These are phyloP conservation scores for Russula lepida DNA, from an alignment of 768 basidiomycete species.

Conservation along the genomic window DNA sequence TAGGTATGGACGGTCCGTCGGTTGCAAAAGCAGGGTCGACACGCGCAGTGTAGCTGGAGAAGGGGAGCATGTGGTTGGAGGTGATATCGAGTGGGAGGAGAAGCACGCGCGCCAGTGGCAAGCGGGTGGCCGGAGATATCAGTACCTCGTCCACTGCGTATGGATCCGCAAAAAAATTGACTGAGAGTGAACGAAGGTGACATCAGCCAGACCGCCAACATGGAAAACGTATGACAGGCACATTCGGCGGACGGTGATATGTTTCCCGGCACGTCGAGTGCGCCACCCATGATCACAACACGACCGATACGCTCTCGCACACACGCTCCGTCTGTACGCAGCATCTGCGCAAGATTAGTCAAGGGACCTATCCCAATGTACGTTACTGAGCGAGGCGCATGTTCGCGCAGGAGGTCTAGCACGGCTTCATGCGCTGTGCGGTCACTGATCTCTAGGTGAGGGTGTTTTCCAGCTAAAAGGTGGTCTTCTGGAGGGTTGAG, in stretches of 20 bases:
- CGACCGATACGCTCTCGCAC: slow-evolving; percentile 55
- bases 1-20: slow-evolving; percentile 40
- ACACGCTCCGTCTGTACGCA: slow-evolving; percentile 44
- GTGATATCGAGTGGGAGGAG: slow-evolving; percentile 79
- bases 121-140: slow-evolving; percentile 33
- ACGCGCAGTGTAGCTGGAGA: slow-evolving; percentile 45
- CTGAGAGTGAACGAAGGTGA: slow-evolving; percentile 30
- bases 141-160: slow-evolving; percentile 70
- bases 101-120: slow-evolving; percentile 61
- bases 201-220: not conserved
- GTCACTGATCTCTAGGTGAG: slow-evolving; percentile 40
- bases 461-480: slow-evolving; percentile 26
- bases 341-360: slow-evolving; percentile 68
- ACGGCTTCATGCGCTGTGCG: slow-evolving; percentile 46
- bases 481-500: slow-evolving; percentile 32
- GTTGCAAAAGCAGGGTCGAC: slow-evolving; percentile 59
- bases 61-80: slow-evolving; percentile 68
- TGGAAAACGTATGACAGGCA: slow-evolving; percentile 30
- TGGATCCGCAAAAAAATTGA: slow-evolving; percentile 85
- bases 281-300: slow-evolving; percentile 91
- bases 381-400: slow-evolving; percentile 47
- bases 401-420: slow-evolving; percentile 44
- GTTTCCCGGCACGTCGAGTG: slow-evolving; percentile 86
- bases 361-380: slow-evolving; percentile 71
- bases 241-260: slow-evolving; percentile 78